These are phyloP conservation scores for Aspergillus terreus DNA, from an alignment of 2,329 filamentous ascomycete genomes.

Conservation along the genomic window DNA sequence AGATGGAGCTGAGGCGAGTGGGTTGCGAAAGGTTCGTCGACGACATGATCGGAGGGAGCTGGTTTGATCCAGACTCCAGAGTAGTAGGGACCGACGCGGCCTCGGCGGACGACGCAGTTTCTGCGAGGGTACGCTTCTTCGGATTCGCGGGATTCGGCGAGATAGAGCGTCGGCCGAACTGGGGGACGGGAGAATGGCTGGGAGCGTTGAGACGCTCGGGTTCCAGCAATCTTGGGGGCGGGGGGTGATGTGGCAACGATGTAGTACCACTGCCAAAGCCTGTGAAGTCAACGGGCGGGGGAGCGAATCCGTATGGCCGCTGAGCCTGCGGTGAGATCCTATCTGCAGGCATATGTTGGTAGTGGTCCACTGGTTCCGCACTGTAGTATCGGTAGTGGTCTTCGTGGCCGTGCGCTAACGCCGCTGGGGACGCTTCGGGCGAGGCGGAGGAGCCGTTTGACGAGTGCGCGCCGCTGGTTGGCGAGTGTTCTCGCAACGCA, in stretches of 20 bases:
- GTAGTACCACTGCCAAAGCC: conserved; percentile 36
- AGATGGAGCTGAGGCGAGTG: conserved; percentile 69
- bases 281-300: conserved; percentile 50
- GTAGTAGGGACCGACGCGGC: conserved; percentile 24
- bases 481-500: conserved; percentile 54
- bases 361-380: conserved; percentile 38
- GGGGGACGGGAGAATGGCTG: conserved; percentile 24
- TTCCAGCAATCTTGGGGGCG: conserved; percentile 28
- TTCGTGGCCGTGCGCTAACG: conserved; percentile 27
- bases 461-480: conserved; percentile 36
- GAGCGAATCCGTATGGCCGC: conserved; percentile 31
- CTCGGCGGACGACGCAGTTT: conserved; percentile 27
- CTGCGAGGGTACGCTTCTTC: conserved; percentile 36
- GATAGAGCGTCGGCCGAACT: conserved; percentile 29
- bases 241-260: conserved; percentile 30
- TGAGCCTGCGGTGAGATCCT: conserved; percentile 41
- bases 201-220: conserved; percentile 24
- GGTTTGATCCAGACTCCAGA: conserved; percentile 33
- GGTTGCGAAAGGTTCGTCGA: conserved; percentile 35
- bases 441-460: conserved; percentile 42
- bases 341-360: conserved; percentile 38
- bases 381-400: conserved; percentile 32
- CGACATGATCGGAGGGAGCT: conserved; percentile 38
- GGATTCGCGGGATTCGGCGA: conserved; percentile 29
- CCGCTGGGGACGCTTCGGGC: conserved; percentile 36